A percentile compares a stretch with the other conserved stretches of the same genome.
Evolutionary conservation across 768 basidiomycete species (phyloP).

Genomic region (Ramaria sp.): DNA sequence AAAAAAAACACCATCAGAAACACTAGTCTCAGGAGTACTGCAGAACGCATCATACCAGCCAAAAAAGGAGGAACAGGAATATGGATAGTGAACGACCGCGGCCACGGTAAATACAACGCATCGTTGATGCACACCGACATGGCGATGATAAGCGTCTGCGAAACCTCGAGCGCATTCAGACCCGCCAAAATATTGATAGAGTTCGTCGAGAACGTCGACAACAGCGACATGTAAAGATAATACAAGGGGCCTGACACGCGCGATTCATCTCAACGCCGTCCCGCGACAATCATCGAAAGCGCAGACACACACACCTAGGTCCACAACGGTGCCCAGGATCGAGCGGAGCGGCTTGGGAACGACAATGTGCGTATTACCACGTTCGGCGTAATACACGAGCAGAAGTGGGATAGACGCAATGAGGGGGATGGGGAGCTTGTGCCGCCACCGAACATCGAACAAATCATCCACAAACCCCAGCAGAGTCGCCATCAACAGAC

Average conservation of each 20-base stretch:
- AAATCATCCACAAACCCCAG: conserved; percentile 96
- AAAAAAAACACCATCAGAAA: conserved; percentile 48
- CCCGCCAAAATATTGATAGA: conserved; percentile 98
- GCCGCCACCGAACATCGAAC: conserved; percentile 97
- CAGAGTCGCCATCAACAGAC: conserved; percentile 82
- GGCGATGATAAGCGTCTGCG: conserved; percentile 87
- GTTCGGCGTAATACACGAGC: conserved; percentile 93
- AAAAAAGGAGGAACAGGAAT: conserved; percentile 42
- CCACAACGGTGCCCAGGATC: conserved; percentile 67
- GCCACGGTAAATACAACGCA: conserved; percentile 87
- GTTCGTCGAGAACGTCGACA: conserved; percentile 96
- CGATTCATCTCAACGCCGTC: no score
- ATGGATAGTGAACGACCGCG: conserved; percentile 44
- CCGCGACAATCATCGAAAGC: no score
- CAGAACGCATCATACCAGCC: neutral
- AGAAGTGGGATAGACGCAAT: conserved; percentile 91
- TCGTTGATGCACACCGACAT: conserved; percentile 88
- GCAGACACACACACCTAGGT: conserved; percentile 62
- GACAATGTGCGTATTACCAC: conserved; percentile 87
- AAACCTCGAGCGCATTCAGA: conserved; percentile 92
- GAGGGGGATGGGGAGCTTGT: conserved; percentile 94
- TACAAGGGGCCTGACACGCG: conserved; percentile 69
- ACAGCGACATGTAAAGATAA: conserved; percentile 90
- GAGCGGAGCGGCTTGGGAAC: conserved; percentile 74
- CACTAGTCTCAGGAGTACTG: neutral